Percentiles rank a stretch among this genome's conserved stretches.
Conservation (phyloP, 345 rosid species). For the Ceriops tagal region DNA sequence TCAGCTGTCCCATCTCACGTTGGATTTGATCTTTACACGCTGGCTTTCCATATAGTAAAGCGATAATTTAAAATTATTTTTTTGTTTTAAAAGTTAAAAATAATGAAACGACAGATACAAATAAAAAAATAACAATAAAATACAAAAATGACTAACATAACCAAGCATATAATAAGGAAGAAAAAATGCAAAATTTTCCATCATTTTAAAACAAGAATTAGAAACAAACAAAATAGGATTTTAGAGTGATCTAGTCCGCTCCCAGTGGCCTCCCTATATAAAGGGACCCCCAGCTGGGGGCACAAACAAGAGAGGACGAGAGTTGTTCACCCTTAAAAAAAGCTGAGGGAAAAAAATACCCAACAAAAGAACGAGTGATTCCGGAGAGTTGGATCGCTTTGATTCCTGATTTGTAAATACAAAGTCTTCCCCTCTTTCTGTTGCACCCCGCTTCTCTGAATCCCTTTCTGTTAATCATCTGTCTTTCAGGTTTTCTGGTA, state of each 20-base stretch:
- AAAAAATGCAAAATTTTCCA: too few relatives aligned
- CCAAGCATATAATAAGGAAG: too few relatives aligned
- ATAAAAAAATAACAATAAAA: too few relatives aligned
- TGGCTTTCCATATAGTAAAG: too few relatives aligned
- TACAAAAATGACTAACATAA: too few relatives aligned
- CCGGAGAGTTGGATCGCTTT: conserved; percentile 6
- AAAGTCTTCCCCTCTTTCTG: conserved; percentile 25
- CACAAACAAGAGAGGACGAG: conserved; percentile 35
- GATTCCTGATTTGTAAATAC: not conserved
- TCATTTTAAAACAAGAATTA: too few relatives aligned
- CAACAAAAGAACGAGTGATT: not conserved
- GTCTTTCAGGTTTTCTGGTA: conserved; percentile 46
- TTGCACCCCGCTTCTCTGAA: conserved; percentile 53
- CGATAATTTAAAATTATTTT: too few relatives aligned
- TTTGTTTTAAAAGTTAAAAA: too few relatives aligned
- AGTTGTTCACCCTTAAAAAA: conserved; percentile 14
- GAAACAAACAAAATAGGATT: not conserved
- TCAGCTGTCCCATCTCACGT: too few relatives aligned
- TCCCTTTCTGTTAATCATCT: conserved; percentile 80
- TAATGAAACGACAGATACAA: too few relatives aligned
- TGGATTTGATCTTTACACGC: too few relatives aligned
- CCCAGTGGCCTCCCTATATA: conserved; percentile 36
- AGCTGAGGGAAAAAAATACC: not conserved
- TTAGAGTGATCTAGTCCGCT: conserved; percentile 13
- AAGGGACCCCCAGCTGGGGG: conserved; percentile 4